Evolutionary conservation across 2,329 filamentous ascomycete species (phyloP).

Genomic region (Diaporthe sp.): DNA sequence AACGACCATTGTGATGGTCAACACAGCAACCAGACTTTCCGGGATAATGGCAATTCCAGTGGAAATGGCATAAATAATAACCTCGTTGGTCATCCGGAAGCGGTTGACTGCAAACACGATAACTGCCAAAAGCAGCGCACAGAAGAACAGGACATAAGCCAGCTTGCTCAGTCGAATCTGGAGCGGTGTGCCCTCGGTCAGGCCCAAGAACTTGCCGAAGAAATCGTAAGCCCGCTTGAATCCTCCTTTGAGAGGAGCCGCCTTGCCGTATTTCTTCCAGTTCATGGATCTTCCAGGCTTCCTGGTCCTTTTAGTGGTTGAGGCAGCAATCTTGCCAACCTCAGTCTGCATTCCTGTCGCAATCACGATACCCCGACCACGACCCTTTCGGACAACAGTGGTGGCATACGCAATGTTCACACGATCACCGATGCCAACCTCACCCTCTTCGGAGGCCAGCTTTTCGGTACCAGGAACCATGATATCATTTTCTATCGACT

Average conservation of each 20-base stretch:
- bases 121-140: constrained; percentile 73
- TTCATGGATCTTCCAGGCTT: constrained; percentile 61
- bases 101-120: constrained; percentile 73
- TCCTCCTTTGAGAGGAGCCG: constrained; percentile 56
- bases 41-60: constrained; percentile 75
- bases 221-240: constrained; percentile 57
- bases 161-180: constrained; percentile 90
- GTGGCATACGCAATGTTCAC: constrained; percentile 83
- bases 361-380: constrained; percentile 80
- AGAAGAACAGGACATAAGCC: constrained; percentile 82
- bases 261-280: constrained; percentile 58
- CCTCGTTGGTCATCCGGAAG: constrained; percentile 68
- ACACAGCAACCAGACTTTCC: constrained; percentile 76
- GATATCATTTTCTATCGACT: constrained; percentile 69
- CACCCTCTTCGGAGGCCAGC: constrained; percentile 57
- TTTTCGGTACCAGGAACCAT: constrained; percentile 61
- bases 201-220: constrained; percentile 65
- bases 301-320: constrained; percentile 67
- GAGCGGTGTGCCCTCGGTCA: constrained; percentile 81
- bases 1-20: constrained; percentile 80
- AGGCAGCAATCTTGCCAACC: constrained; percentile 81
- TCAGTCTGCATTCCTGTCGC: constrained; percentile 82
- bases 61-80: constrained; percentile 73
- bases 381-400: constrained; percentile 79
- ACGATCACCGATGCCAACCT: constrained; percentile 78